Base-by-base conservation (phyloP, 129 eudicot genomes). In the Chrysanthemum seticuspe region DNA sequence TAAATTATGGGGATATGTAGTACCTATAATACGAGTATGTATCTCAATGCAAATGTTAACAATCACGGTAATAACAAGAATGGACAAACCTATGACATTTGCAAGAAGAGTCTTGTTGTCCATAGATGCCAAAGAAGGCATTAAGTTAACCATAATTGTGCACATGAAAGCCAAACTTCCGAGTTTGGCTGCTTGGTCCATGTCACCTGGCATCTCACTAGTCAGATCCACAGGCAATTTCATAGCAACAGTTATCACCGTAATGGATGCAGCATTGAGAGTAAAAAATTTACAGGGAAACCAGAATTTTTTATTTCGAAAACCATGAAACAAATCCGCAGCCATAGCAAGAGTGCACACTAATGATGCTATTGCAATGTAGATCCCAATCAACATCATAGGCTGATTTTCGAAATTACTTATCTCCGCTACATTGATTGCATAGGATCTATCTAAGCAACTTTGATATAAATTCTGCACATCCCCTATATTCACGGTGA, bases 371-470 rank as follows among this genome's bases (percentile, higher is more conserved):
- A 72, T 68, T 44, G 85, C 81, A 14, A 84, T 66, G 61, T 84
- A 84, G 53, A 71, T 27, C 64, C 88, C 88, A 49, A 84, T 78
- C 78, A 75, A 81, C 55, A 78, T 72, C 85, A 84, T 65, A 14
- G 83, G 80, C 29, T 4, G 36, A 29, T 4, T 29, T 3, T 29
- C 4, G 4, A 31, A 0, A 31, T 31, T 31, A 31, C 36, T 6
- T 0, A 2, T 29, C 2, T 25, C 27, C 27, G 2, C 2, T 2
- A 0, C 2, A 27, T 27, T 2, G 31, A 2, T 0, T 27, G 31
- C 31, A n/a, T n/a, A n/a, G n/a, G n/a, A n/a, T n/a, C n/a, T 1
- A 21, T 21, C 31, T 21, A 21, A 0, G 1, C 31, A 27, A 27
- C 2, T 2, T 27, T 27, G 31, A 3, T 0, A 27, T 27, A 27